A percentile compares a stretch with the other conserved stretches of the same genome.
These are phyloP conservation scores for Geotrichum europaeum DNA, from an alignment of 1,139 yeast species.

Conservation along the genomic window DNA sequence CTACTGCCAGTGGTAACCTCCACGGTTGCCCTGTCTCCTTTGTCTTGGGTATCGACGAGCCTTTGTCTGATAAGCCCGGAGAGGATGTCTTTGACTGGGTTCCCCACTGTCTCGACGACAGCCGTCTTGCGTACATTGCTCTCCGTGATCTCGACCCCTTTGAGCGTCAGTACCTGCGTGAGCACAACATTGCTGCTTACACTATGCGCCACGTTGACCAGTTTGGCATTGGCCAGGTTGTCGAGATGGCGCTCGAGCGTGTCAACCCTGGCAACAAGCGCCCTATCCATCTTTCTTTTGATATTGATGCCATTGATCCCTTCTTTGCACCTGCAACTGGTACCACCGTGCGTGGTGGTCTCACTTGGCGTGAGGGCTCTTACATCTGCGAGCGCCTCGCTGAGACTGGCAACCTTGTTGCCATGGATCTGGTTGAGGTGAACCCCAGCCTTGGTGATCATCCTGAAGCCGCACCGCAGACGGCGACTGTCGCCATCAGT, in stretches of 20 bases:
- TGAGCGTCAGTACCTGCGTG: slow-evolving; percentile 67
- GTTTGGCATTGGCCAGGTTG: slow-evolving; percentile 85
- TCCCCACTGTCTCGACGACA: slow-evolving; percentile 58
- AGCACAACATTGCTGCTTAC: slow-evolving; percentile 73
- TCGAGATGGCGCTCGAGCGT: slow-evolving; percentile 81
- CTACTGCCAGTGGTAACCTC: slow-evolving; percentile 83
- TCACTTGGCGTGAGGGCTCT: slow-evolving; percentile 89
- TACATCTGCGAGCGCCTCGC: slow-evolving; percentile 90
- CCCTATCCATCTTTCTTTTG: slow-evolving; percentile 89
- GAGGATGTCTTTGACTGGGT: slow-evolving; percentile 63
- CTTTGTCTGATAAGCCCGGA: slow-evolving; percentile 41
- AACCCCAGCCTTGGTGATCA: slow-evolving; percentile 84
- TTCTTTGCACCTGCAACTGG: slow-evolving; percentile 94
- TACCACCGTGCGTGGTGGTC: slow-evolving; percentile 94
- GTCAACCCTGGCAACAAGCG: slow-evolving; percentile 66
- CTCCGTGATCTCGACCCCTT: slow-evolving; percentile 87
- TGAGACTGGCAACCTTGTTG: slow-evolving; percentile 75
- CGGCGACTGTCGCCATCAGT: slow-evolving; percentile 86
- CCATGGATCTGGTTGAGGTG: slow-evolving; percentile 88
- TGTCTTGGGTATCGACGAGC: slow-evolving; percentile 54
- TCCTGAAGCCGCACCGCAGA: slow-evolving; percentile 71
- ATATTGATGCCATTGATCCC: slow-evolving; percentile 96
- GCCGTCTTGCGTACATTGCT: slow-evolving; percentile 86
- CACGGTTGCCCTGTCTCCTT: slow-evolving; percentile 97
- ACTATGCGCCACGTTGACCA: slow-evolving; percentile 96